Evolutionary conservation across 306 rosid species (phyloP).

Genomic region (Betula pendula): DNA sequence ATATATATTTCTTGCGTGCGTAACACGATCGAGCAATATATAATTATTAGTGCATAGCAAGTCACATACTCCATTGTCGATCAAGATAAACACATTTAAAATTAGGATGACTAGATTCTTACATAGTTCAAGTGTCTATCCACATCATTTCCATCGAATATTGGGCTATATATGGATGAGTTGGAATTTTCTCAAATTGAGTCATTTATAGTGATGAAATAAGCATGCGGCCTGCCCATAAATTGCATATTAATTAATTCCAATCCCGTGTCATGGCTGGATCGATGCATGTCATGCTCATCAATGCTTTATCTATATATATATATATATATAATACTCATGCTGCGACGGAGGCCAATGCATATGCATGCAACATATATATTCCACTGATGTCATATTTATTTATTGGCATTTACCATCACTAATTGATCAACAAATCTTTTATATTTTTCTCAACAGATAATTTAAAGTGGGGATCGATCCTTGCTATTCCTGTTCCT

Average conservation of each 20-base stretch:
- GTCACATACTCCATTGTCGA: not conserved
- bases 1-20: not conserved
- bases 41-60: not conserved
- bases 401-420: not conserved
- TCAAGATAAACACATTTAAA: not conserved
- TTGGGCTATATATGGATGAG: not conserved
- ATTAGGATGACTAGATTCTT: not conserved
- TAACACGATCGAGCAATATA: not conserved
- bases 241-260: not conserved
- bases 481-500: not conserved
- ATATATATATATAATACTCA: not conserved
- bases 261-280: not conserved
- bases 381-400: not conserved
- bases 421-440: not conserved
- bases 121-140: not conserved
- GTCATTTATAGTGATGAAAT: slow-evolving; percentile 7
- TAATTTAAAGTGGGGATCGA: not conserved
- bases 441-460: not conserved
- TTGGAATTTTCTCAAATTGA: slow-evolving; percentile 17
- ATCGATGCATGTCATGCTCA: not conserved
- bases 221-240: not conserved
- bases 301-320: not conserved
- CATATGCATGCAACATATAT: no score
- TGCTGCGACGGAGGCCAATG: not conserved
- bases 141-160: not conserved